A percentile compares a stretch with the other conserved stretches of the same genome.
Evolutionary conservation across 2,329 filamentous ascomycete genomes (phyloP).

Genomic region (Polychaeton citri): DNA sequence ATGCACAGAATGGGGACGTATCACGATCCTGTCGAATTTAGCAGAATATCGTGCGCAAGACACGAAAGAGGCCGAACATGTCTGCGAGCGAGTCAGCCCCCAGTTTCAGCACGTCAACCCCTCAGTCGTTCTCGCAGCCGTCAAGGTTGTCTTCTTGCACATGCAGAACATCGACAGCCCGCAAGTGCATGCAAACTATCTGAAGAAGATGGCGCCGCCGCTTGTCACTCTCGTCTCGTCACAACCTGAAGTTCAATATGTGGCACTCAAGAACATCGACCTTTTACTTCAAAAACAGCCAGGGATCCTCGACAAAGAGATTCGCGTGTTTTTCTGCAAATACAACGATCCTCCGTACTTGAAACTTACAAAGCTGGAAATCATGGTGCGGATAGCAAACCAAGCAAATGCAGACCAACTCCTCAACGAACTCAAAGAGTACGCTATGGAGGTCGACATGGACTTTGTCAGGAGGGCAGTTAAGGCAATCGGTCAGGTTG

Average conservation of each 20-base stretch:
- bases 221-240: conserved; percentile 92
- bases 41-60: conserved; percentile 80
- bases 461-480: conserved; percentile 92
- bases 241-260: conserved; percentile 93
- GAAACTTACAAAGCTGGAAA: conserved; percentile 94
- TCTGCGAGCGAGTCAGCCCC: conserved; percentile 88
- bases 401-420: conserved; percentile 93
- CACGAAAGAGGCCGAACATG: conserved; percentile 92
- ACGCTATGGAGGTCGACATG: conserved; percentile 97
- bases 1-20: conserved; percentile 95
- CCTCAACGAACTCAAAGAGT: conserved; percentile 88
- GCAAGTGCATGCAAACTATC: conserved; percentile 69
- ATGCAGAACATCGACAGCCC: conserved; percentile 66
- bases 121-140: conserved; percentile 89
- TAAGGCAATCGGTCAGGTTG: conserved; percentile 92
- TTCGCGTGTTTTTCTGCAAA: conserved; percentile 98
- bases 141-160: conserved; percentile 94
- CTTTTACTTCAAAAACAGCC: conserved; percentile 89
- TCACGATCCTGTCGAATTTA: conserved; percentile 81
- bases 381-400: conserved; percentile 98
- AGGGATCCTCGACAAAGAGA: conserved; percentile 91
- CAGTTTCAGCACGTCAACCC: conserved; percentile 99
- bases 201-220: conserved; percentile 98
- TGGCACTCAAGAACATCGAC: conserved; percentile 91
- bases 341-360: conserved; percentile 98